Conservation (phyloP, 768 basidiomycete genomes). For the Phanerochaete sordida region DNA sequence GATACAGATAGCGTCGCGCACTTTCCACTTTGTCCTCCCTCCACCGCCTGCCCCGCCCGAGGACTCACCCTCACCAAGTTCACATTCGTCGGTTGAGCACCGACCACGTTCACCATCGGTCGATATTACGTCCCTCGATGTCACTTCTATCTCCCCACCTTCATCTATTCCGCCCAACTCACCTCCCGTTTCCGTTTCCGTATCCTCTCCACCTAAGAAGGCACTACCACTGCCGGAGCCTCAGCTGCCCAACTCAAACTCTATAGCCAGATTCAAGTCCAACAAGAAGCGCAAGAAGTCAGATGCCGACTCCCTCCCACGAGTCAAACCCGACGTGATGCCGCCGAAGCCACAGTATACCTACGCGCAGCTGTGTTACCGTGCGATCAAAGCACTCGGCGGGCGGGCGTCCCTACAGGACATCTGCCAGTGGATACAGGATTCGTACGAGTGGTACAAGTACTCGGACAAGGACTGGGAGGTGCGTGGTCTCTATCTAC, state of each 20-base stretch:
- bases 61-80: constrained; percentile 78
- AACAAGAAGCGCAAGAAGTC: constrained; percentile 77
- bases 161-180: constrained; percentile 78
- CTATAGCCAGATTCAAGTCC: constrained; percentile 28
- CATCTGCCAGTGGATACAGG: constrained; percentile 89
- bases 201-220: constrained; percentile 32
- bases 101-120: constrained; percentile 73
- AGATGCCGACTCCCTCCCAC: constrained; percentile 31
- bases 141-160: constrained; percentile 52
- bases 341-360: constrained; percentile 88
- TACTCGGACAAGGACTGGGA: constrained; percentile 90
- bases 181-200: constrained; percentile 45
- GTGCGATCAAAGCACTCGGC: constrained; percentile 76
- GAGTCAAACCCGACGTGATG: constrained; percentile 68
- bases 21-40: constrained; percentile 95
- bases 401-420: constrained; percentile 90
- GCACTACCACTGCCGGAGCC: constrained; percentile 44
- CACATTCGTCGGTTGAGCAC: constrained; percentile 56
- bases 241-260: constrained; percentile 61
- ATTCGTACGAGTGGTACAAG: constrained; percentile 86
- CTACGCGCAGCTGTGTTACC: constrained; percentile 89
- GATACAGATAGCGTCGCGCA: constrained; percentile 95
- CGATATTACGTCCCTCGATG: constrained; percentile 67
- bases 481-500: constrained; percentile 45
- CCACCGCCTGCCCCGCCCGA: constrained; percentile 78